Conservation (phyloP, 768 basidiomycete species). For the Mycena kentingensis region DNA sequence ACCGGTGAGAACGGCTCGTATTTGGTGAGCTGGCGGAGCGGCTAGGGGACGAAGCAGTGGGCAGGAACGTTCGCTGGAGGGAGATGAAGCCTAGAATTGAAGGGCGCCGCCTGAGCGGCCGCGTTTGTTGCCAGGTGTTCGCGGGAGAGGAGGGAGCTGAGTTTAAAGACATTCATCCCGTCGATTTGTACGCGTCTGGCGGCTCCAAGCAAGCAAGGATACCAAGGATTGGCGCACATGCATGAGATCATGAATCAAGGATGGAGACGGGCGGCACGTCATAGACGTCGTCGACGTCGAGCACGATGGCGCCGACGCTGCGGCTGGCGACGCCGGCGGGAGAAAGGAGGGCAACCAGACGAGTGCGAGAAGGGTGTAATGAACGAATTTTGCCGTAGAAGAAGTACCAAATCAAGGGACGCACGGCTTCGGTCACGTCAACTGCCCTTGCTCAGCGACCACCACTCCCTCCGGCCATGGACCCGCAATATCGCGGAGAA, state of each 20-base stretch:
- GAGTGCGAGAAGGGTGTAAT: neutral
- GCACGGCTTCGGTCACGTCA: neutral
- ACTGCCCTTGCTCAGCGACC: constrained; percentile 12
- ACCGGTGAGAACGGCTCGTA: no score
- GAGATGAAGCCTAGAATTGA: no score
- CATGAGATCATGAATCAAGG: neutral
- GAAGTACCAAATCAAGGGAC: neutral
- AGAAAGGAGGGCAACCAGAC: neutral
- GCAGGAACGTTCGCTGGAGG: no score
- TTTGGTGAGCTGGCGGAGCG: no score
- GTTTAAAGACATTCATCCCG: no score
- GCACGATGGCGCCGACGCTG: neutral
- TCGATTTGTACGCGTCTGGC: no score
- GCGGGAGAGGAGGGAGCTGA: no score
- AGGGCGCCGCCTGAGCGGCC: no score
- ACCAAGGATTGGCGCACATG: no score
- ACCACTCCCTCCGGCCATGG: constrained; percentile 34
- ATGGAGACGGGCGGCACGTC: neutral
- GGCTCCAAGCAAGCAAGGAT: no score
- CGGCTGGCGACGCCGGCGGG: neutral
- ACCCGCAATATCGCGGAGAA: constrained; percentile 40
- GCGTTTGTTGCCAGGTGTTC: no score
- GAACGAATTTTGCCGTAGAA: neutral
- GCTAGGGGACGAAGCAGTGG: no score
- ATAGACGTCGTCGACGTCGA: neutral